Evolutionary conservation across 495 filamentous ascomycete species (phyloP).

Genomic region (Cercophora samala): DNA sequence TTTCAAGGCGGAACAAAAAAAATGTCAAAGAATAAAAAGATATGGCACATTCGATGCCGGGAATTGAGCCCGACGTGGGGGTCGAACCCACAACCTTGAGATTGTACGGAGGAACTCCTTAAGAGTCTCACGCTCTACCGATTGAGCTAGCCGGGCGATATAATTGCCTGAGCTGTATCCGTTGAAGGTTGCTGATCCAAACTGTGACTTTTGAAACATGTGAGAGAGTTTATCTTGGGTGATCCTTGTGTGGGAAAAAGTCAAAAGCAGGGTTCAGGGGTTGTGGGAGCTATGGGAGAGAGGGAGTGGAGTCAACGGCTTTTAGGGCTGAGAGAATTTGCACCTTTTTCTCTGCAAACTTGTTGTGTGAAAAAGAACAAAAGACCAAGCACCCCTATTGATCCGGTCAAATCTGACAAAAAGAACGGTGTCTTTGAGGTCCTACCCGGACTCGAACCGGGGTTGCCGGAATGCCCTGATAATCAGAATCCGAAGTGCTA

Average conservation of each 20-base stretch:
- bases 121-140: slow-evolving; percentile 83
- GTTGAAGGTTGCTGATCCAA: neutral
- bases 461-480: slow-evolving; percentile 27
- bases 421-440: slow-evolving; percentile 15
- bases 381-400: too few species aligned
- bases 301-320: neutral
- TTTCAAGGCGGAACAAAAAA: too few species aligned
- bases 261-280: neutral
- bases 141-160: slow-evolving; percentile 65
- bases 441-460: slow-evolving; percentile 38
- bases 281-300: neutral
- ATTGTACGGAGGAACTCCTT: slow-evolving; percentile 32
- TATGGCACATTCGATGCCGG: slow-evolving; percentile 1
- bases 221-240: neutral
- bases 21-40: neutral
- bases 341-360: neutral
- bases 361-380: neutral
- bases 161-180: neutral
- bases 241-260: neutral
- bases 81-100: slow-evolving; percentile 8
- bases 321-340: neutral
- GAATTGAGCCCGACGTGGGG: slow-evolving; percentile 7
- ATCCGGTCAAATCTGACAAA: neutral
- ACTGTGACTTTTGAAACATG: neutral
- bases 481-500: slow-evolving; percentile 20